Conservation (phyloP, 2,329 filamentous ascomycete genomes). For the Colletotrichum karsti region DNA sequence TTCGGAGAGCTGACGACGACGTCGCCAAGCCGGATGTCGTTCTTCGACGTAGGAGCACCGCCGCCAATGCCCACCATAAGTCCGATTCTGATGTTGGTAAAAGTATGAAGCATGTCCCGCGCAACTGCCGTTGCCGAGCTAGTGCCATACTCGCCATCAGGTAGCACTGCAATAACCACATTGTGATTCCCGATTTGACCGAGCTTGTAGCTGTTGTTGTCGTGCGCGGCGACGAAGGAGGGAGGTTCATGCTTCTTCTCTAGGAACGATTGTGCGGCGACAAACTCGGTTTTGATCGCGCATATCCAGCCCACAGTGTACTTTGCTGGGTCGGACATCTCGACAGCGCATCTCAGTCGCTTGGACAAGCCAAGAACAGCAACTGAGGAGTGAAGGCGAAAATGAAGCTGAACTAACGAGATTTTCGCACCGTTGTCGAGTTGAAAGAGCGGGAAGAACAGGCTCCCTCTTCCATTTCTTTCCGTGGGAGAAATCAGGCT, state of each 20-base stretch:
- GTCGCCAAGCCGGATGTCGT: conserved; percentile 41
- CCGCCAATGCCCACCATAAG: conserved; percentile 46
- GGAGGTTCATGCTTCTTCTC: not conserved
- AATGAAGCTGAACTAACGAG: too few relatives aligned
- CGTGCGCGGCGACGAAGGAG: not conserved
- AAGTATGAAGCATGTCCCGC: conserved; percentile 38
- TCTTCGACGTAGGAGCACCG: conserved; percentile 41
- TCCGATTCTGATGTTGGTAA: conserved; percentile 38
- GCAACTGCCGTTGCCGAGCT: conserved; percentile 31
- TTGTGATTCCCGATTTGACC: not conserved
- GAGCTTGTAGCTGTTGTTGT: not conserved
- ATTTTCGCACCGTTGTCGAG: too few relatives aligned
- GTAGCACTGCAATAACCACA: not conserved
- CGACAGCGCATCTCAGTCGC: too few relatives aligned
- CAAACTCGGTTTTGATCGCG: not conserved
- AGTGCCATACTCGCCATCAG: conserved; percentile 27
- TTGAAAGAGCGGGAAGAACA: too few relatives aligned
- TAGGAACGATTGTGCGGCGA: not conserved
- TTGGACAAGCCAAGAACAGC: too few relatives aligned
- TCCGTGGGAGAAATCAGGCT: too few relatives aligned
- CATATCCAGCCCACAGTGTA: not conserved
- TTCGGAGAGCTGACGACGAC: conserved; percentile 14
- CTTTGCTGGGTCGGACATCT: not conserved
- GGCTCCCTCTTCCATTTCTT: too few relatives aligned
- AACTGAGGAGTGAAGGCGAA: too few relatives aligned